Evolutionary conservation across 345 rosid species (phyloP).

Genomic region (Bruguiera sexangula): DNA sequence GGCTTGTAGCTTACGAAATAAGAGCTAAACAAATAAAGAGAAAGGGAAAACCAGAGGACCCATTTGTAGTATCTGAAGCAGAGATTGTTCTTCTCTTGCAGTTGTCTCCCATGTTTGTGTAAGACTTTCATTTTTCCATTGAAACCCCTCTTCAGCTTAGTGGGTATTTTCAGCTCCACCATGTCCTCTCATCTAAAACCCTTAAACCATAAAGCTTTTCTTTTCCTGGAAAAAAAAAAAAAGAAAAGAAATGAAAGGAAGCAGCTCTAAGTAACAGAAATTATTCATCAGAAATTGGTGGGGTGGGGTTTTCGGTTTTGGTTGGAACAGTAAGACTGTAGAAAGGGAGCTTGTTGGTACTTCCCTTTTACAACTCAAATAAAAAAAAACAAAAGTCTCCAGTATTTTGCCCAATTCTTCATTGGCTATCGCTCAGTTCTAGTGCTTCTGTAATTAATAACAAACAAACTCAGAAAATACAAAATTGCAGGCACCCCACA

Average conservation of each 20-base stretch:
- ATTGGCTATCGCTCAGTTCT: too few relatives aligned
- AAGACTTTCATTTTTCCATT: conserved; percentile 48
- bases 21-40: conserved; percentile 72
- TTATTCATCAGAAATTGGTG: conserved; percentile 7
- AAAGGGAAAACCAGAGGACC: conserved; percentile 66
- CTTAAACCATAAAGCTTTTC: too few relatives aligned
- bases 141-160: conserved; percentile 36
- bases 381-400: not conserved
- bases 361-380: conserved; percentile 30
- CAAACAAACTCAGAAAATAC: too few relatives aligned
- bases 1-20: conserved; percentile 57
- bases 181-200: conserved; percentile 39
- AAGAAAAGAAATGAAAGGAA: too few relatives aligned
- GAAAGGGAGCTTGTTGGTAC: conserved; percentile 43
- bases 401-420: too few relatives aligned
- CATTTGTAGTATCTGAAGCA: conserved; percentile 70
- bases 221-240: too few relatives aligned
- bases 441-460: too few relatives aligned
- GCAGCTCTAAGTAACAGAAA: too few relatives aligned
- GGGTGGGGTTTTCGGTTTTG: conserved; percentile 45
- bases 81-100: conserved; percentile 37
- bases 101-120: conserved; percentile 38
- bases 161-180: conserved; percentile 43
- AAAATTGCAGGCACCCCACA: too few relatives aligned
- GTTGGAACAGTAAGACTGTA: conserved; percentile 41